Evolutionary conservation across 2,329 filamentous ascomycete species (phyloP), one percentile per base, ranked within the genome.

Genomic region (Fonsecaea erecta): DNA sequence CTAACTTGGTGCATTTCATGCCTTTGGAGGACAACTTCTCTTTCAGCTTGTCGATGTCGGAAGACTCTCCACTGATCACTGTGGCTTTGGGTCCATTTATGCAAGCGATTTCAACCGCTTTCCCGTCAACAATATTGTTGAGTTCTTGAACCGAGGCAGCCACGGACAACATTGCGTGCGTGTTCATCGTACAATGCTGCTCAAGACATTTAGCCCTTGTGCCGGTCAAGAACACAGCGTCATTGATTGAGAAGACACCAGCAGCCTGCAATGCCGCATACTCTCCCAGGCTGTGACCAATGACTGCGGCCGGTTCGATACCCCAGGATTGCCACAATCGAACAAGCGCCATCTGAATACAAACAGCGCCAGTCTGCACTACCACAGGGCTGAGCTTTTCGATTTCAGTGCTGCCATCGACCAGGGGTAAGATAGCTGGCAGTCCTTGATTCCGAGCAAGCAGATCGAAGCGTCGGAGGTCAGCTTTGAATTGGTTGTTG

Each of bases 41-140:
- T 64, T 76, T 81, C 16, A 87, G 79, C 3, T 79, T 79, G 64
- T 85, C 80, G 60, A 90, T 85, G 66, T 88, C 82, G 43, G 86
- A 81, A 56, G 85, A 83, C 61, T 83, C 83, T 16, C 85, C 78
- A 66, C 85, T 86, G n/a, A 95, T 81, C 1, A 95, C 92, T 9
- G 88, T 93, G 74, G 92, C 90, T 57, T 86, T 82, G 0, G 88
- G 87, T 0, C 89, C 87, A 71, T 96, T 96, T 74, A 92, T 84
- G 79, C 92, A 95, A 16, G 91, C 89, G 66, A 88, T 77, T 70
- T 85, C 83, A 35, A 78, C 70, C 6, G 9, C 34, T 12, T n/a
- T 30, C 4, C 26, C 26, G n/a, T 53, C 26, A 8, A 30, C 32
- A 8, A 30, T 14, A 1, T n/a, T 28, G 7, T 53, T 3, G 3